Evolutionary conservation across 768 basidiomycete species (phyloP), one percentile per base, ranked within the genome.

Genomic region (Chiua virens): DNA sequence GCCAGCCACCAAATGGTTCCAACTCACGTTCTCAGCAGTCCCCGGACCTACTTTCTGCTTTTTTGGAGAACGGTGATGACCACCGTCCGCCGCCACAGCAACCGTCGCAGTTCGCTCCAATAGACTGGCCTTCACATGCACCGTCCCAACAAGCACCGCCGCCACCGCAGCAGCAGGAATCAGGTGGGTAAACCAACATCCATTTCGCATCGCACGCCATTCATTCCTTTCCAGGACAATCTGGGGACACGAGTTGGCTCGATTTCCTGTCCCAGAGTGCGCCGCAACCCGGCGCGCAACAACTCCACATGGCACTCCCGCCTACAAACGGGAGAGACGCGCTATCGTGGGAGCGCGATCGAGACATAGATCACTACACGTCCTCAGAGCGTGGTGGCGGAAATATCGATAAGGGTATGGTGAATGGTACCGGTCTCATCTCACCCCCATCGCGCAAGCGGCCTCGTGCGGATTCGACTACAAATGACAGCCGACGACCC

Each of bases 91-190:
- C 63, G 8, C 52, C 55, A 41, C 55, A 51, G 47, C 60, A 58
- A 22, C 18, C 64, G 13, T 55, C 68, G 1, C 66, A 66, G 14
- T 70, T 60, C 10, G 43, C 35, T 5, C 41, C 69, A 27, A 21
- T 70, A n/a, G 69, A 70, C 45, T 70, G 69, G 69, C 69, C 69
- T 18, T 64, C 70, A 7, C 69, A 70, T 47, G 57, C 53, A 8
- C 48, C 67, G 3, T 44, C 60, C n/a, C 68, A 60, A 37, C 59
- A 53, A 39, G 68, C 55, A 47, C 25, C 42, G 32, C 38, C 60
- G 8, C 46, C 56, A 17, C 54, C 58, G 30, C 48, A 55, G 43
- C 65, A 56, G 25, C 65, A 71, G 40, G 62, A 65, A 44, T 50
- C 60, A 47, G 65, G 66, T 65, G 39, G 15, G 58, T 41, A 36